Percentiles rank a stretch among this genome's conserved stretches.
phyloP scores from a whole-genome alignment of 2,329 filamentous ascomycete genomes.

The Pyricularia sp. region DNA sequence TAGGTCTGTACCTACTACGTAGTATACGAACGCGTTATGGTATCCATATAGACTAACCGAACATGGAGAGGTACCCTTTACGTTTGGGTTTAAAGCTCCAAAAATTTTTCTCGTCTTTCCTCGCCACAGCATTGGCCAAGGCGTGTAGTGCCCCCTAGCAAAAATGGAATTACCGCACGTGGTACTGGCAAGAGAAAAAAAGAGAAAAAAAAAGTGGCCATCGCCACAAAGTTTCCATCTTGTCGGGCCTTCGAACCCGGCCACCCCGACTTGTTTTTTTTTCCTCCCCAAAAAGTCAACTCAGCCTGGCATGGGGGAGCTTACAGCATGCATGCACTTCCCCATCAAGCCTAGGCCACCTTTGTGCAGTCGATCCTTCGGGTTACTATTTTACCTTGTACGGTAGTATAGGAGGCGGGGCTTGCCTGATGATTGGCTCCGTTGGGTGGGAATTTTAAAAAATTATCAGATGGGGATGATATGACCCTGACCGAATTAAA shows the following conservation, averaged over 20 bases:
- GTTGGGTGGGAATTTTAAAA: neutral
- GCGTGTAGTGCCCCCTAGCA: neutral
- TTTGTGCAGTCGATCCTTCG: neutral
- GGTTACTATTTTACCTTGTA: neutral
- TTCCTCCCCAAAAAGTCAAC: too few species aligned
- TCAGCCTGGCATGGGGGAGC: too few species aligned
- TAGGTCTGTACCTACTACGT: too few species aligned
- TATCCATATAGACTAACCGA: neutral
- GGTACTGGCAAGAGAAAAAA: too few species aligned
- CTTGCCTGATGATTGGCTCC: neutral
- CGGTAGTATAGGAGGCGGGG: neutral
- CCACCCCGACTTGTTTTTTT: neutral
- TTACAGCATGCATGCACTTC: too few species aligned
- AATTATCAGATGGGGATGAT: neutral
- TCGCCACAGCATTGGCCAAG: neutral
- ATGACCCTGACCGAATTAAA: neutral
- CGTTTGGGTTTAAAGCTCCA: neutral
- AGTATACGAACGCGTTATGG: neutral
- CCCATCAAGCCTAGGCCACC: neutral
- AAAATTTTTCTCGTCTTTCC: neutral
- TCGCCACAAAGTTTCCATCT: neutral
- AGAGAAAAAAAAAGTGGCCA: neutral
- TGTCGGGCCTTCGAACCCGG: neutral
- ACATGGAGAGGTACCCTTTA: neutral
- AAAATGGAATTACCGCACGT: neutral